phyloP scores from a whole-genome alignment of 2,329 filamentous ascomycete genomes.

The Knufia petricola region DNA sequence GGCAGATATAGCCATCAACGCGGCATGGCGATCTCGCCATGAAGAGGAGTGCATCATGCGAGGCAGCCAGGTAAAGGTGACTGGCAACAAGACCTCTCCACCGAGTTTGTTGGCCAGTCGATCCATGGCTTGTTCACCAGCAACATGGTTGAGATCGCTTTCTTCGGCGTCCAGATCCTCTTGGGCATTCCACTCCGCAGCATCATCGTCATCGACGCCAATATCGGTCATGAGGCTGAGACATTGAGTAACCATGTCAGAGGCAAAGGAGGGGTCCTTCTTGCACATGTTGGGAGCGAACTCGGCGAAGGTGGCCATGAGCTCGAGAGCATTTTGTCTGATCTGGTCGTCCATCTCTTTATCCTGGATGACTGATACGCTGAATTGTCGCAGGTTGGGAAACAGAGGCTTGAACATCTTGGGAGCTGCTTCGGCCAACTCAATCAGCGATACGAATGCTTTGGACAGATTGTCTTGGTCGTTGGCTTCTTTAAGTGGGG shows the following conservation, averaged over 20 bases:
- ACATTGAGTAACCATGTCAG: slow-evolving; percentile 97
- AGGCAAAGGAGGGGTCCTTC: slow-evolving; percentile 84
- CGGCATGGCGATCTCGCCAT: slow-evolving; percentile 92
- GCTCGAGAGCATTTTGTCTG: slow-evolving; percentile 50
- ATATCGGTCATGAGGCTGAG: slow-evolving; percentile 97
- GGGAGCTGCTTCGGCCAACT: slow-evolving; percentile 84
- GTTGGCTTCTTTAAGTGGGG: slow-evolving; percentile 81
- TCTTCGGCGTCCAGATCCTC: slow-evolving; percentile 95
- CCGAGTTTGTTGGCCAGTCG: slow-evolving; percentile 93
- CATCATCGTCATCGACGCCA: slow-evolving; percentile 87
- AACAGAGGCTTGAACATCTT: slow-evolving; percentile 98
- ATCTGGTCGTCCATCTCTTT: slow-evolving; percentile 87
- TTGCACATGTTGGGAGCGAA: slow-evolving; percentile 79
- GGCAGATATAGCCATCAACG: slow-evolving; percentile 96
- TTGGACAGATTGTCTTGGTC: slow-evolving; percentile 88
- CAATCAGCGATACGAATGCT: slow-evolving; percentile 82
- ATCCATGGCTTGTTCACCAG: slow-evolving; percentile 97
- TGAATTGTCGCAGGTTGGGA: slow-evolving; percentile 83
- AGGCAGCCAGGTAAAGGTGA: slow-evolving; percentile 93
- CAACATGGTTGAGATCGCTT: slow-evolving; percentile 93
- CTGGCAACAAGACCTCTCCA: slow-evolving; percentile 80
- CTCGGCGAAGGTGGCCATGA: slow-evolving; percentile 11
- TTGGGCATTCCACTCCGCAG: slow-evolving; percentile 80
- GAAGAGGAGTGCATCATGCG: slow-evolving; percentile 93
- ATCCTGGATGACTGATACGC: slow-evolving; percentile 85